Base-by-base conservation (phyloP, 345 rosid species). In the Acer saccharum region DNA sequence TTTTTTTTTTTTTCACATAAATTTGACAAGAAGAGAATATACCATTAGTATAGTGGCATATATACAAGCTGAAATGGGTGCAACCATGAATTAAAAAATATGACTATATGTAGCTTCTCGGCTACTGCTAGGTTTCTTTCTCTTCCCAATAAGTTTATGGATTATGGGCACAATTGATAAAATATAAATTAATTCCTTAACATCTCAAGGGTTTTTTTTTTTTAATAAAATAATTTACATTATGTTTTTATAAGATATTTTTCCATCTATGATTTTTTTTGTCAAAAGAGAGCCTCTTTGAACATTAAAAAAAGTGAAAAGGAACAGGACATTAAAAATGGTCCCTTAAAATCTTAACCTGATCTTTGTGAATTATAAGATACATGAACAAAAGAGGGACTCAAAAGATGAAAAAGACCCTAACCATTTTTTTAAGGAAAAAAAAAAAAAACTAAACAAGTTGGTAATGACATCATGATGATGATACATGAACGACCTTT, bases 291-390 rank as follows among this genome's bases (percentile, higher is more conserved):
- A 23, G 12, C 14, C 20, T 72, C 14, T 35, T 39, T 20, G 29
- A 69, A 50, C 0, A 69, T 50, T n/a, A 67, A 10, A 67, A 41
- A 39, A 41, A 67, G 14, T 41, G 29, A 43, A 72, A 54, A 52
- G 71, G 65, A 54, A 29, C 57, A 69, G 0, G 48, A 43, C 57
- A 4, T 35, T 4, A 35, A 35, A 4, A 4, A 55, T 54, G 67
- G 41, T 63, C 61, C 67, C 66, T 63, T 57, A 8, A 69, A 50
- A 75, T 69, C 76, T 41, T 27, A 21, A 54, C 72, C 48, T 48
- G 14, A 79, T 62, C 44, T 48, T 16, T 39, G 11, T 13, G 63
- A 23, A 66, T 2, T 65, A 55, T 21, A n/a, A 7, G 46, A 9
- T 35, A 57, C 12, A 25, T 54, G 46, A 29, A 2, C 16, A 39